Percentiles rank a stretch among this genome's conserved stretches.
Conservation (phyloP, 306 rosid genomes). For the Fragaria iinumae region DNA sequence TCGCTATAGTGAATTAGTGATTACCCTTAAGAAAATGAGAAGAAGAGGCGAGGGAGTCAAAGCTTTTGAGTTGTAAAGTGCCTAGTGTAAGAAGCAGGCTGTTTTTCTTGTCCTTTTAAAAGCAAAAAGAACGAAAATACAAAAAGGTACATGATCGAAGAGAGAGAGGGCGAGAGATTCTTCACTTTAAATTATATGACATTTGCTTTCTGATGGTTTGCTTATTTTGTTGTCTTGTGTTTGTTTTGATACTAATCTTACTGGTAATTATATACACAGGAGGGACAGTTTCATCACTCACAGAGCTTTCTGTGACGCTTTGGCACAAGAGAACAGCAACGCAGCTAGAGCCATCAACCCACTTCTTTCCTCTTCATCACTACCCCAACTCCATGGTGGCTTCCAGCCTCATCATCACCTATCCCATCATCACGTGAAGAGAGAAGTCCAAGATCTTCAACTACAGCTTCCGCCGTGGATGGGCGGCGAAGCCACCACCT, state of each 20-base stretch:
- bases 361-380: conserved; percentile 27
- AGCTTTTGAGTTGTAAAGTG: conserved; percentile 22
- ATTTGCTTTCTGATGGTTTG: not conserved
- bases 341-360: conserved; percentile 38
- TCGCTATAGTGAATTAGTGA: not conserved
- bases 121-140: conserved; percentile 26
- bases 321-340: conserved; percentile 58
- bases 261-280: conserved; percentile 43
- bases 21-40: not conserved
- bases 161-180: conserved; percentile 5
- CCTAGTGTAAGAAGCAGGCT: not conserved
- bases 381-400: conserved; percentile 31
- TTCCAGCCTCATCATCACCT: conserved; percentile 24
- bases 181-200: not conserved
- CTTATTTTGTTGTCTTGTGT: conserved; percentile 27
- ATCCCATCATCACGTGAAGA: conserved; percentile 16
- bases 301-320: conserved; percentile 85
- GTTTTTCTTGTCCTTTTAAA: not conserved
- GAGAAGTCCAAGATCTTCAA: conserved; percentile 24
- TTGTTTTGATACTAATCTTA: conserved; percentile 15
- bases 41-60: not conserved
- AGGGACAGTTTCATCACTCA: conserved; percentile 92
- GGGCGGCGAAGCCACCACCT: not conserved
- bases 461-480: conserved; percentile 20
- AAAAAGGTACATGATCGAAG: conserved; percentile 12